Evolutionary conservation across 306 rosid genomes (phyloP), one percentile per base, ranked within the genome.

Genomic region (Macrotyloma uniflorum): DNA sequence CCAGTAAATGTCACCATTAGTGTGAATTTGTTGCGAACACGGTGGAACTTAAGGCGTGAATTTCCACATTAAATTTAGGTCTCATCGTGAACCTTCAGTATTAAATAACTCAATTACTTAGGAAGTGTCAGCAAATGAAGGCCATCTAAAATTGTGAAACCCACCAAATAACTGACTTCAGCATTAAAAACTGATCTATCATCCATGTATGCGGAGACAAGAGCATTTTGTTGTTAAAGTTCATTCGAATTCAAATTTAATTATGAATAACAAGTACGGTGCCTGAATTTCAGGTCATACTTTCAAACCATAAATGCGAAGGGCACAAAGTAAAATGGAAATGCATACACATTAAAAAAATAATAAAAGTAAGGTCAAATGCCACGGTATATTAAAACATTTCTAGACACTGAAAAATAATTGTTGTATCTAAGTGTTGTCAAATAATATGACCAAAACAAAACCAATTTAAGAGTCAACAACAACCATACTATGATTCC

Each of bases 381-480:
- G 5, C 3, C 70, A 65, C 64, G 51, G 49, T 26, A 35, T 32
- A 80, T 50, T 5, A 18, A 38, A 64, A 40, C 75, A 80, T 35
- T 16, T 14, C 40, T 30, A 1, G 46, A 80, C 51, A 65, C 5
- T 5, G 46, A 66, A 72, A 65, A 72, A 19, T 54, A 74, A 33
- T 64, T 74, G 15, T 32, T 19, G 63, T 73, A 67, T 53, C 45
- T 33, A 67, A 66, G 80, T 38, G 49, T 43, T 33, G 67, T 36
- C 32, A 72, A 53, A 68, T 73, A 51, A 64, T 58, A 67, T 74
- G 66, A 9, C 67, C 54, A n/a, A 58, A 19, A 45, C 35, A 81
- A 67, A 67, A 73, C 55, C 49, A 80, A 80, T 12, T 35, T 14
- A 67, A 55, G 63, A 74, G 71, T 46, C 65, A 35, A 64, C 50